Conservation (phyloP, 2,329 filamentous ascomycete genomes). For the Fusarium penzigii region DNA sequence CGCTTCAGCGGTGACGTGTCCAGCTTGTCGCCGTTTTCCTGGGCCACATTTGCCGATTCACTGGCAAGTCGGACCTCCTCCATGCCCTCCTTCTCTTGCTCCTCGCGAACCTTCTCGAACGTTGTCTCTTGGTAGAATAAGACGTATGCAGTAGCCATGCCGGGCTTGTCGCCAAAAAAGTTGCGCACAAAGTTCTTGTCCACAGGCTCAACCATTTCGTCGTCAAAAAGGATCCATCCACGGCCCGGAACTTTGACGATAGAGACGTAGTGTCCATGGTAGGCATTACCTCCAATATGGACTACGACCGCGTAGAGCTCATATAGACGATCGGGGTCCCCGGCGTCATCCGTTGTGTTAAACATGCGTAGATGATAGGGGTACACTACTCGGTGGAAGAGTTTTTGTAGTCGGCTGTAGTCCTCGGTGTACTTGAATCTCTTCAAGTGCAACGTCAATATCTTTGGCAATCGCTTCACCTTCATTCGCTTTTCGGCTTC, state of each 20-base stretch:
- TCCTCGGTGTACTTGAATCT: constrained; percentile 99
- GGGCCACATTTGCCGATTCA: constrained; percentile 57
- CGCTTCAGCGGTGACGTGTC: constrained; percentile 49
- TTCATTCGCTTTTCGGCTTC: constrained; percentile 99
- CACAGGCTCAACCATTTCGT: constrained; percentile 97
- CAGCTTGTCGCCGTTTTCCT: constrained; percentile 47
- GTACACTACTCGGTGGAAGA: constrained; percentile 96
- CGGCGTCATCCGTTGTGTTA: constrained; percentile 94
- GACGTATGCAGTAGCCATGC: constrained; percentile 92
- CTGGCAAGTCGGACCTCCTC: constrained; percentile 61
- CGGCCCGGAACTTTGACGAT: constrained; percentile 97
- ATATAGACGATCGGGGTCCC: constrained; percentile 90
- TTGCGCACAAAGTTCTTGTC: constrained; percentile 95
- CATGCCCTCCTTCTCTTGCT: constrained; percentile 79
- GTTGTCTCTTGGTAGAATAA: constrained; percentile 95
- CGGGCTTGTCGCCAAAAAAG: constrained; percentile 93
- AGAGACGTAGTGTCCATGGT: constrained; percentile 96
- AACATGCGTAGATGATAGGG: constrained; percentile 95
- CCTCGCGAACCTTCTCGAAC: constrained; percentile 66
- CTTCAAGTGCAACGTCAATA: constrained; percentile 90
- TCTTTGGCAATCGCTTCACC: constrained; percentile 89
- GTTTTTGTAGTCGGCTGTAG: constrained; percentile 87
- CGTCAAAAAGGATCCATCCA: constrained; percentile 95
- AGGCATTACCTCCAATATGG: constrained; percentile 94
- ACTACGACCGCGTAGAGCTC: constrained; percentile 97